These are phyloP conservation scores for Phaeotremella fagi DNA, from an alignment of 768 basidiomycete species.

Conservation along the genomic window DNA sequence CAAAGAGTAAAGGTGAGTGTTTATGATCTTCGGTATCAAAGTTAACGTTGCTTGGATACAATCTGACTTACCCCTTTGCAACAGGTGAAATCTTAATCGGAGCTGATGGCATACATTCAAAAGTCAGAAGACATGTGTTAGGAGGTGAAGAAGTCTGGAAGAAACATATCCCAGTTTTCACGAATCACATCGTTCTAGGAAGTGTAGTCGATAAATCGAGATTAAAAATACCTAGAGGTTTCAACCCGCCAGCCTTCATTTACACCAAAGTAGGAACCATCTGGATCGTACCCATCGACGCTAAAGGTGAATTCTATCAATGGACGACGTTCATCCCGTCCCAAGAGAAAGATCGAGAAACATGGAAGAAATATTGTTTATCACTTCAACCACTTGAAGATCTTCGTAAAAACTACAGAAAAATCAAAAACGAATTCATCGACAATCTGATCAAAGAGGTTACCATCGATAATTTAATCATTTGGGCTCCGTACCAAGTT, in stretches of 20 bases:
- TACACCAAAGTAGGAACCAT: slow-evolving; percentile 25
- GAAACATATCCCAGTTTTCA: slow-evolving; percentile 14
- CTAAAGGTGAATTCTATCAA: slow-evolving; percentile 11
- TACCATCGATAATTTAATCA: slow-evolving; percentile 4
- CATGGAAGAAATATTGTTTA: too few relatives aligned
- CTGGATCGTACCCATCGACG: slow-evolving; percentile 26
- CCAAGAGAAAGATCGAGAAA: slow-evolving; percentile 12
- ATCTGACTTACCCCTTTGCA: too few relatives aligned
- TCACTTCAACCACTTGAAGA: slow-evolving; percentile 18
- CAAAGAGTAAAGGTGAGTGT: slow-evolving; percentile 13
- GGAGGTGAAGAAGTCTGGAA: slow-evolving; percentile 10
- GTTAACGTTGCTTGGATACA: too few relatives aligned
- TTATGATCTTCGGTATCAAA: too few relatives aligned
- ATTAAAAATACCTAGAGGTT: background rate
- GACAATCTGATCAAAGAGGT: slow-evolving; percentile 20
- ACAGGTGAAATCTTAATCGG: slow-evolving; percentile 33
- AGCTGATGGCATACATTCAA: slow-evolving; percentile 36
- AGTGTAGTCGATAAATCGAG: slow-evolving; percentile 1
- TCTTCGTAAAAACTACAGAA: slow-evolving; percentile 16
- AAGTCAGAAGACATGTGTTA: slow-evolving; percentile 28
- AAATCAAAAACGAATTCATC: slow-evolving; percentile 17
- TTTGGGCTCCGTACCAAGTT: slow-evolving; percentile 20
- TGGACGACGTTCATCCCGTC: slow-evolving; percentile 18
- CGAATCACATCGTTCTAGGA: slow-evolving; percentile 6
- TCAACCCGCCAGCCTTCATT: slow-evolving; percentile 20